Evolutionary conservation across 2,329 filamentous ascomycete genomes (phyloP), one percentile per base, ranked within the genome.

Genomic region (Exophiala spinifera): DNA sequence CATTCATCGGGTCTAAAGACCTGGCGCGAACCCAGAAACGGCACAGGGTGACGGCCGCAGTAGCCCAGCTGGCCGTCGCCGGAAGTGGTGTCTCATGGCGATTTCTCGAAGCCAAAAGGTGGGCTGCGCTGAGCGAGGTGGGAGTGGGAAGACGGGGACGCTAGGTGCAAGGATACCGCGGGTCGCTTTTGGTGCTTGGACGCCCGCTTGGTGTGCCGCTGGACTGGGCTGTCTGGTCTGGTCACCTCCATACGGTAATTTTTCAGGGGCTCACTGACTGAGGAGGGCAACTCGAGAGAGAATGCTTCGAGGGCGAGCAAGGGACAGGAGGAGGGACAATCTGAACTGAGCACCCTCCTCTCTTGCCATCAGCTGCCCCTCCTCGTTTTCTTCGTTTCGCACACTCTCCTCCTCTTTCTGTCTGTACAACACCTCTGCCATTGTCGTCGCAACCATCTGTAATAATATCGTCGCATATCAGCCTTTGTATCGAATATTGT

Each of bases 221-320:
- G 36, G 36, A 19, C 36, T 39, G 36, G 13, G n/a, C 17, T 19
- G 36, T 39, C 36, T 39, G 17, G 36, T n/a, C 36, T 39, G 36
- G 36, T 39, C 36, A 39, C 36, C 17, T 39, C 36, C 36, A n/a
- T 39, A 54, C 46, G 31, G 51, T 54, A 50, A 49, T 50, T 54
- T 53, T 50, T 50, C 46, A 50, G 51, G 51, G 51, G 46, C 23
- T 46, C 31, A 40, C 34, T 34, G 39, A 52, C 25, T 39, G 46
- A 47, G 54, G 31, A 44, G 19, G 20, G 46, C 21, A 31, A 31
- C 28, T 6, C 28, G 28, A 31, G 46, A 50, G 13, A 53, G 36
- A 37, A 25, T 21, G 13, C 77, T 76, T 53, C 69, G 64, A 37
- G 72, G 72, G 57, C 78, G 72, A 52, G 52, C 51, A 49, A 40